Conservation (phyloP, 1,284 basidiomycete genomes). For the Bjerkandera adusta region DNA sequence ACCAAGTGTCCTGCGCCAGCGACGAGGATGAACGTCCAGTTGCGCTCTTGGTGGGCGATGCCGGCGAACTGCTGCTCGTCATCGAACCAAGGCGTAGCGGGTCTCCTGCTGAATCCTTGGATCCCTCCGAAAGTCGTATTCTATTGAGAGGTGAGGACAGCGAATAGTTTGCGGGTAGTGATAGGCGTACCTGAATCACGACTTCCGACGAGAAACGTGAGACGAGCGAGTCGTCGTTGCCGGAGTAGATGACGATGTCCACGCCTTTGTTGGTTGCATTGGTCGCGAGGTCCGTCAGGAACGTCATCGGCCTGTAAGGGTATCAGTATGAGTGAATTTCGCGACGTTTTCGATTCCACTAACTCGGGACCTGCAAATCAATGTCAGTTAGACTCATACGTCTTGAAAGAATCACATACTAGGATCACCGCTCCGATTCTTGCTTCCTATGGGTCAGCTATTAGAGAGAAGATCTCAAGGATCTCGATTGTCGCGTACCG, state of each 20-base stretch:
- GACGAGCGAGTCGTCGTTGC: slow-evolving; percentile 68
- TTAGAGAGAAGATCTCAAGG: too few species aligned
- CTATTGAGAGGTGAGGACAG: slow-evolving; percentile 31
- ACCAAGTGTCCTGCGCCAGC: slow-evolving; percentile 58
- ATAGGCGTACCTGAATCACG: slow-evolving; percentile 22
- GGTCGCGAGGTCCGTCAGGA: slow-evolving; percentile 62
- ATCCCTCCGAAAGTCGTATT: slow-evolving; percentile 76
- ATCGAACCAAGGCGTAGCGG: slow-evolving; percentile 64
- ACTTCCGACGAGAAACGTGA: slow-evolving; percentile 9
- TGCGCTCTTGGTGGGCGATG: slow-evolving; percentile 70
- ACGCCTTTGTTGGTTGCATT: slow-evolving; percentile 53
- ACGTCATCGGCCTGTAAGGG: slow-evolving; percentile 62
- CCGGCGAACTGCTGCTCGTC: slow-evolving; percentile 60
- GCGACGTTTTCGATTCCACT: too few species aligned
- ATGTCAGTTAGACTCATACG: too few species aligned
- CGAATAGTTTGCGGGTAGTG: neutral
- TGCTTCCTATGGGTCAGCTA: too few species aligned
- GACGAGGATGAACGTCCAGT: slow-evolving; percentile 63
- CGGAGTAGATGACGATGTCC: slow-evolving; percentile 59
- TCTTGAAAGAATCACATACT: too few species aligned
- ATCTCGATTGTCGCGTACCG: too few species aligned
- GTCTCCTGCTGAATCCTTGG: slow-evolving; percentile 66
- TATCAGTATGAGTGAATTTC: too few species aligned
- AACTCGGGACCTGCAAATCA: too few species aligned
- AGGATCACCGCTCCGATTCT: too few species aligned